Conservation (phyloP, 176 grass and related monocot species). For the Lolium perenne region DNA sequence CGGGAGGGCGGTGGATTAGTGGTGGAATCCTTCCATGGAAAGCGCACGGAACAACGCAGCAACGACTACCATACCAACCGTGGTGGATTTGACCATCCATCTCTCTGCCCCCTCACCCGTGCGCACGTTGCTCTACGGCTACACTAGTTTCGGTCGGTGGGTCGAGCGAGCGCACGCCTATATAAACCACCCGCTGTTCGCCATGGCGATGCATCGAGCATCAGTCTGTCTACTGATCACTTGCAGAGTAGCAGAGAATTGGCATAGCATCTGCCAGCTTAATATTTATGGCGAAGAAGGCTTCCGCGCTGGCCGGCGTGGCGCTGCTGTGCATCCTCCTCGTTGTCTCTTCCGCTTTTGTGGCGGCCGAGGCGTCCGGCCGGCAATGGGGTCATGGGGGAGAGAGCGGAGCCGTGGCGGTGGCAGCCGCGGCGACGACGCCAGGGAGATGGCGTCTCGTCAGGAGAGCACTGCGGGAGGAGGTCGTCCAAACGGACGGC, state of each 20-base stretch:
- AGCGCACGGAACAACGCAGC: not conserved
- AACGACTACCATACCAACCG: not conserved
- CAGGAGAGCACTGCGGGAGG: slow-evolving; percentile 19
- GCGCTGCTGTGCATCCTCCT: slow-evolving; percentile 31
- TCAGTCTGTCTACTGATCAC: not conserved
- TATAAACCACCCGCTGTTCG: slow-evolving; percentile 35
- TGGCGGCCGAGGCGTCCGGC: not conserved
- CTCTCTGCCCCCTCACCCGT: not conserved
- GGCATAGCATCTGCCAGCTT: not conserved
- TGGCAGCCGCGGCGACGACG: no score
- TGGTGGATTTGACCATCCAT: not conserved
- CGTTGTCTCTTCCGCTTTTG: slow-evolving; percentile 14
- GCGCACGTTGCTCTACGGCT: not conserved
- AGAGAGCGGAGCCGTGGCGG: not conserved
- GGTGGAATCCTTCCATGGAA: not conserved
- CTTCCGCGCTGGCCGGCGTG: not conserved
- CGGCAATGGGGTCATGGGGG: not conserved
- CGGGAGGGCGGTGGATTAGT: not conserved
- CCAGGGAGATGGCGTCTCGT: not conserved
- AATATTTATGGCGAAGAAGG: slow-evolving; percentile 38
- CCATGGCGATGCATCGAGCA: not conserved
- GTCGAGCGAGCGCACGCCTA: slow-evolving; percentile 26
- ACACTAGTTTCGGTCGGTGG: not conserved
- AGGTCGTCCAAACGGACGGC: not conserved
- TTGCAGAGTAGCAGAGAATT: not conserved